Percentiles rank a stretch among this genome's conserved stretches.
Conservation (phyloP, 495 filamentous ascomycete species). For the Apodospora peruviana region DNA sequence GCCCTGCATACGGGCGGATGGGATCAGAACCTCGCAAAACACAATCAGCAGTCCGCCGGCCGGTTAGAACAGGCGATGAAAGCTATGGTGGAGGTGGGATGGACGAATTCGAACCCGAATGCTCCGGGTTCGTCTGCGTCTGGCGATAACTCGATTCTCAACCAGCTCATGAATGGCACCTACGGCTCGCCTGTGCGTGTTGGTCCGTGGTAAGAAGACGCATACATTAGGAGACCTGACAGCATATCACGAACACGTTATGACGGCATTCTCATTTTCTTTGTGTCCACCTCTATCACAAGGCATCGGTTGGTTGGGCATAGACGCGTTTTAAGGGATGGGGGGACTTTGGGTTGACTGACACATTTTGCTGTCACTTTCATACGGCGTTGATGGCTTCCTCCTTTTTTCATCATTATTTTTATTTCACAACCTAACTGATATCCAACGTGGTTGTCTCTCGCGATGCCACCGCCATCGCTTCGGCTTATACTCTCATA, state of each 20-base stretch:
- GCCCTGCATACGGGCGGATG: conserved; percentile 86
- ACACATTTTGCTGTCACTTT: too few species aligned
- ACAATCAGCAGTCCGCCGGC: conserved; percentile 82
- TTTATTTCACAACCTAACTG: too few species aligned
- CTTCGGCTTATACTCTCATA: too few species aligned
- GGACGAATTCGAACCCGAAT: conserved; percentile 41
- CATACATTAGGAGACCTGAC: too few species aligned
- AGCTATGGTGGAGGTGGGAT: conserved; percentile 68
- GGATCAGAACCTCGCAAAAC: conserved; percentile 82
- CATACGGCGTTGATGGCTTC: too few species aligned
- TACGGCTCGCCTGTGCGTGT: conserved; percentile 73
- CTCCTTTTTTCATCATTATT: too few species aligned
- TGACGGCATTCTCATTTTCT: neutral
- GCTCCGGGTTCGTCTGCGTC: conserved; percentile 41
- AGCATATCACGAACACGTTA: neutral
- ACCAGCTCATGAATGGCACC: conserved; percentile 73
- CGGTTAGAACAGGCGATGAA: conserved; percentile 75
- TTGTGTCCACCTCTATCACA: neutral
- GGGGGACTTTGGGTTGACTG: neutral
- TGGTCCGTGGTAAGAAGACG: conserved; percentile 57
- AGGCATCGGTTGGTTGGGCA: conserved; percentile 10
- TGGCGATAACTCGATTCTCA: conserved; percentile 62
- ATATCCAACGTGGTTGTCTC: too few species aligned
- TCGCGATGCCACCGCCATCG: too few species aligned
- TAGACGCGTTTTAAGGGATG: conserved; percentile 6